Conservation (phyloP, 1,284 basidiomycete genomes). For the Tranzscheliella williamsii region DNA sequence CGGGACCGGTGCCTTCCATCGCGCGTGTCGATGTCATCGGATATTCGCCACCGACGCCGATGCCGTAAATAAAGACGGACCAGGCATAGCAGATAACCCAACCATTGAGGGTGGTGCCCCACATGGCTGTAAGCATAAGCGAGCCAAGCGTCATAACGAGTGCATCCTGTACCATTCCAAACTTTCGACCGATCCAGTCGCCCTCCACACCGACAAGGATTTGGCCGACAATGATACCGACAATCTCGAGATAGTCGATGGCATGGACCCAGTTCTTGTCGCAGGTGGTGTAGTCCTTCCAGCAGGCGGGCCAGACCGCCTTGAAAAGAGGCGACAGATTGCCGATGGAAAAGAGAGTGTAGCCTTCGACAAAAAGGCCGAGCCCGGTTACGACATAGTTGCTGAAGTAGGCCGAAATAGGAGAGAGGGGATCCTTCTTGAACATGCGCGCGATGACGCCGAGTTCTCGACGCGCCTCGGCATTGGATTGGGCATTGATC, state of each 20-base stretch:
- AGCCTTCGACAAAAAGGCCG: slow-evolving; percentile 66
- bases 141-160: slow-evolving; percentile 63
- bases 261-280: slow-evolving; percentile 64
- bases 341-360: slow-evolving; percentile 66
- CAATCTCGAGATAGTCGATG: slow-evolving; percentile 64
- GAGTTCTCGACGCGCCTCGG: slow-evolving; percentile 64
- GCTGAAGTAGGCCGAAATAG: slow-evolving; percentile 63
- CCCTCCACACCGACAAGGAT: slow-evolving; percentile 66
- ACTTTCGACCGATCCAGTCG: slow-evolving; percentile 67
- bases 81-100: slow-evolving; percentile 67
- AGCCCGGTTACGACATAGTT: slow-evolving; percentile 66
- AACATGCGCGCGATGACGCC: slow-evolving; percentile 63
- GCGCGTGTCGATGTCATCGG: slow-evolving; percentile 67
- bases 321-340: slow-evolving; percentile 63
- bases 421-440: slow-evolving; percentile 64
- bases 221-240: slow-evolving; percentile 67
- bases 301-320: slow-evolving; percentile 66
- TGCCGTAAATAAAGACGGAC: slow-evolving; percentile 65
- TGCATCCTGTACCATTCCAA: slow-evolving; percentile 64
- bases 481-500: slow-evolving; percentile 63
- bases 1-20: slow-evolving; percentile 63
- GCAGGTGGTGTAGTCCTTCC: slow-evolving; percentile 63
- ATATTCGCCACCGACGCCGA: slow-evolving; percentile 65
- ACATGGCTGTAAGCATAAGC: slow-evolving; percentile 66
- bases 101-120: slow-evolving; percentile 65